Evolutionary conservation across 83 land plant species (phyloP), one percentile per base, ranked within the genome.

Genomic region (Picea engelmannii): DNA sequence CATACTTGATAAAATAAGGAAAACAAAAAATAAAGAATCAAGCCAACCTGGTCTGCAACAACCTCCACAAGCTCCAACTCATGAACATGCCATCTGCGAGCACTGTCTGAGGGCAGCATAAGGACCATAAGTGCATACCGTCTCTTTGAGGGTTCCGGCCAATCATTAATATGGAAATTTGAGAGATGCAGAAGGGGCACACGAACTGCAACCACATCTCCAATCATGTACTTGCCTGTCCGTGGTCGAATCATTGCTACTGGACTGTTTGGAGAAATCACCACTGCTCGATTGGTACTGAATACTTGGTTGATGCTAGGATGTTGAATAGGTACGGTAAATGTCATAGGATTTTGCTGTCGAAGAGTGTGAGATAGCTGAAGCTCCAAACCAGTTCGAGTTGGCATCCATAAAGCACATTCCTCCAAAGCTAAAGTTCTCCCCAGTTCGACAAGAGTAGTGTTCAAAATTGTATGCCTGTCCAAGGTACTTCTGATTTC

Each of bases 391-490:
- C 96, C 99, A 81, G 80, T 86, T 60, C 89, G 88, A 60, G 96
- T 89, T 21, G 99, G 99, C 99, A 96, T 96, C 99, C 99, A 96
- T 44, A 96, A 64, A 23, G 96, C 93, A 85, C 99, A 96, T 81
- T 96, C 99, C 81, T 95, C 96, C 80, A 96, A 85, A 24, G 81
- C 92, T 49, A 96, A 70, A 27, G 94, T 92, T 81, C 93, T 90
- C 3, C 97, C 97, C 27, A 96, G 88, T 88, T 96, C 99, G 64
- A 95, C 98, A 70, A 96, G 91, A 15, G 99, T 96, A 24, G 96
- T 94, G 24, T 86, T 93, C 79, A 96, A 75, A 66, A 96, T 96
- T 0, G 95, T 96, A 73, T 96, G 94, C 63, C 96, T 86, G 76
- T 96, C 95, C 27, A 96, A 90, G 16, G 99, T 96, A 82, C 98